Conservation (phyloP, 148 eudicot genomes). For the Camellia sinensis region DNA sequence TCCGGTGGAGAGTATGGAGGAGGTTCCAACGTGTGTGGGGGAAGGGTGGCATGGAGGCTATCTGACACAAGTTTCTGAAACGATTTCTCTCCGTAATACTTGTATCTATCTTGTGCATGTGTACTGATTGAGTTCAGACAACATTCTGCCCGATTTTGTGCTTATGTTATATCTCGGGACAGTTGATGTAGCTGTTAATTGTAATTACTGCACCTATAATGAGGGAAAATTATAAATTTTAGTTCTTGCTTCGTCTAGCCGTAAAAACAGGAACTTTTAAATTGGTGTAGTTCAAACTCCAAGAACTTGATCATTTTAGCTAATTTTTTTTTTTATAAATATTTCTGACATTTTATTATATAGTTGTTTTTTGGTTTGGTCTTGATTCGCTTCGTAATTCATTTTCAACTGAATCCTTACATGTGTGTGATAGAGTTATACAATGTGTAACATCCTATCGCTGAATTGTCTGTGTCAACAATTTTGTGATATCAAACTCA, state of each 20-base stretch:
- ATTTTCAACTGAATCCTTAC: neutral
- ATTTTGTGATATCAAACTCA: too few relatives aligned
- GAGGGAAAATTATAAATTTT: neutral
- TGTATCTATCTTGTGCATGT: constrained; percentile 13
- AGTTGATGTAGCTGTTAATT: constrained; percentile 4
- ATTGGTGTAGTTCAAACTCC: constrained; percentile 1
- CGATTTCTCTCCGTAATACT: neutral
- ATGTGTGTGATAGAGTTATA: neutral
- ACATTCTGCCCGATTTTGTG: constrained; percentile 19
- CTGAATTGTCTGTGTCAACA: neutral
- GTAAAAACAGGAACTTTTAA: neutral
- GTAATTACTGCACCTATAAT: neutral
- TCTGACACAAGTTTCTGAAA: constrained; percentile 46
- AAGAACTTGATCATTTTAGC: neutral
- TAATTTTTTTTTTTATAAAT: neutral
- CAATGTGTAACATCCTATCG: neutral
- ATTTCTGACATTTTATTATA: neutral
- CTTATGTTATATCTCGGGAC: constrained; percentile 7
- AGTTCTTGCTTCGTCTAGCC: neutral
- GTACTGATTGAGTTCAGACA: constrained; percentile 7
- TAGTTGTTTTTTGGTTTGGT: neutral
- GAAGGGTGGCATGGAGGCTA: constrained; percentile 56
- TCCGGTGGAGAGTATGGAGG: constrained; percentile 58
- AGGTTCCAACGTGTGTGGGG: constrained; percentile 65
- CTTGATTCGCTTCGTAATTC: neutral